A percentile compares a stretch with the other conserved stretches of the same genome.
These are phyloP conservation scores for Podospora comata DNA, from an alignment of 495 filamentous ascomycete species.

Conservation along the genomic window DNA sequence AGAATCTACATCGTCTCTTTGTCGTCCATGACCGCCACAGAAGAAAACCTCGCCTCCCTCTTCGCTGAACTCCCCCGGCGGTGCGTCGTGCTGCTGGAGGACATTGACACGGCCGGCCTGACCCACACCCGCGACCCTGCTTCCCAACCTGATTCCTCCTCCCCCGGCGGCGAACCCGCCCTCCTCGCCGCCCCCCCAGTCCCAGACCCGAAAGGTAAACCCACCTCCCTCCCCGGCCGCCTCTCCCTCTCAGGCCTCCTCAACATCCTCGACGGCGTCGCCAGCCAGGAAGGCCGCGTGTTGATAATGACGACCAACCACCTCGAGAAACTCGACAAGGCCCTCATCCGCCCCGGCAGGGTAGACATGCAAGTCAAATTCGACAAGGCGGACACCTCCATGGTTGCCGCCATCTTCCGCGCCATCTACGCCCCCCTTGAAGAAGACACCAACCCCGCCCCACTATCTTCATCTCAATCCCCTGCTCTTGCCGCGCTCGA, in stretches of 20 bases:
- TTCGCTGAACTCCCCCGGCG: conserved; percentile 66
- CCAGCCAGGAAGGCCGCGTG: conserved; percentile 69
- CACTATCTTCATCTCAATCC: conserved; percentile 7
- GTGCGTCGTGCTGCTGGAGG: conserved; percentile 71
- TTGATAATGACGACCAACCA: conserved; percentile 88
- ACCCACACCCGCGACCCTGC: conserved; percentile 54
- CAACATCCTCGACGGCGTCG: conserved; percentile 80
- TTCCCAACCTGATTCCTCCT: conserved; percentile 49
- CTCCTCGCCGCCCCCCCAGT: conserved; percentile 28
- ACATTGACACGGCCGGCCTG: conserved; percentile 71
- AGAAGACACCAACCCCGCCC: conserved; percentile 35
- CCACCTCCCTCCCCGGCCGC: conserved; percentile 27
- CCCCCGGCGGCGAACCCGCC: conserved; percentile 10
- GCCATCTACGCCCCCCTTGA: conserved; percentile 49
- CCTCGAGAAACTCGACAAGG: conserved; percentile 68
- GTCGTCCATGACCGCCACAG: conserved; percentile 60
- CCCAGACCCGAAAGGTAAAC: background rate
- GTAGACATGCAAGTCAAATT: conserved; percentile 75
- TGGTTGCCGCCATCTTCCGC: conserved; percentile 48
- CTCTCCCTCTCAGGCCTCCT: conserved; percentile 72
- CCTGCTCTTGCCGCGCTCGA: conserved; percentile 9
- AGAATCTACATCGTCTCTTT: conserved; percentile 68
- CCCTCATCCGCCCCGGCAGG: conserved; percentile 71
- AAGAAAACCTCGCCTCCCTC: conserved; percentile 66
- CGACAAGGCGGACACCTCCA: conserved; percentile 44